These are phyloP conservation scores for Daucus carota DNA, from an alignment of 129 eudicot genomes.

Conservation along the genomic window DNA sequence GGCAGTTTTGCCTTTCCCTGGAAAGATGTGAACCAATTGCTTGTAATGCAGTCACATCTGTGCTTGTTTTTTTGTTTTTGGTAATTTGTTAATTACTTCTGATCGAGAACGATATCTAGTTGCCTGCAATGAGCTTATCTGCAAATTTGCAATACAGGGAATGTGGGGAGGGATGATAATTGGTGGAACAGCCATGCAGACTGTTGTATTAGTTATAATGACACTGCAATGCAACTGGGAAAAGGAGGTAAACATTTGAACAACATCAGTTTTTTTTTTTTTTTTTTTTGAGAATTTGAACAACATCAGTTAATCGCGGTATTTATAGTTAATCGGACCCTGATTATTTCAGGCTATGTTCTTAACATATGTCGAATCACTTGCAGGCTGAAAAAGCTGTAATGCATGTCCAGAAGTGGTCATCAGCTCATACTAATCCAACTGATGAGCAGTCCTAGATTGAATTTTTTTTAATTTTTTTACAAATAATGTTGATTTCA, in stretches of 20 bases:
- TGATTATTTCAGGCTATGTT: not conserved
- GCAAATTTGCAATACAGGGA: not conserved
- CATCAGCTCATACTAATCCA: not conserved
- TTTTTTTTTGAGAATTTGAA: too few relatives aligned
- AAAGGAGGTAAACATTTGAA: conserved; percentile 9
- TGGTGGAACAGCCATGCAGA: conserved; percentile 6
- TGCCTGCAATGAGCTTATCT: not conserved
- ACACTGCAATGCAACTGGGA: conserved; percentile 8
- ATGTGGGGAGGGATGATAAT: conserved; percentile 14
- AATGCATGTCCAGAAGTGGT: conserved; percentile 2
- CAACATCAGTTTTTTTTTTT: too few relatives aligned
- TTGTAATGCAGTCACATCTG: not conserved
- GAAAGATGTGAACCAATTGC: not conserved
- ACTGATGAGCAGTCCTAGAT: not conserved
- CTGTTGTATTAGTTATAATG: not conserved
- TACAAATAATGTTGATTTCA: not conserved
- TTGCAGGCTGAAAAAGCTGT: conserved; percentile 6
- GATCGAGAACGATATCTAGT: not conserved
- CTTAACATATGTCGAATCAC: not conserved
- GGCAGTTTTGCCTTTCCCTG: not conserved
- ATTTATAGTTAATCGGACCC: not conserved
- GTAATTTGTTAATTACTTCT: not conserved
- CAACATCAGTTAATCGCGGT: not conserved
- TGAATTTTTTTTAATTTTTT: too few relatives aligned
- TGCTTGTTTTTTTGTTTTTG: not conserved